Evolutionary conservation across 805 yeast genomes (phyloP).

Genomic region (Hanseniaspora clermontiae): DNA sequence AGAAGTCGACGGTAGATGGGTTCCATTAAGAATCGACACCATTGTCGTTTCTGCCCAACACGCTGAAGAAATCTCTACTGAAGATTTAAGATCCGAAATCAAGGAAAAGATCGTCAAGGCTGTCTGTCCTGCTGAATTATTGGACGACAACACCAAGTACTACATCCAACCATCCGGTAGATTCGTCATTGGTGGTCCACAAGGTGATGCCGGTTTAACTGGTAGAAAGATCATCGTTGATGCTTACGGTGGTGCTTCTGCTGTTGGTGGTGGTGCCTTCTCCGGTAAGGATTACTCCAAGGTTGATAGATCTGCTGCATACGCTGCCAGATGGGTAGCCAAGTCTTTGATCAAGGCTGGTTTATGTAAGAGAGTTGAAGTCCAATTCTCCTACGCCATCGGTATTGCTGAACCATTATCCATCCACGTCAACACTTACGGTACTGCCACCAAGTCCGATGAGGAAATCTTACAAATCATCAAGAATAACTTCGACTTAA

Average conservation of each 20-base stretch:
- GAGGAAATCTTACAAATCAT: slow-evolving; percentile 85
- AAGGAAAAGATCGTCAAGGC: slow-evolving; percentile 71
- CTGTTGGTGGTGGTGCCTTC: slow-evolving; percentile 99
- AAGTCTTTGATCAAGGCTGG: slow-evolving; percentile 92
- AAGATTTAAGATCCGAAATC: slow-evolving; percentile 72
- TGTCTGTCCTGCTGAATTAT: slow-evolving; percentile 79
- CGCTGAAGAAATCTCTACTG: slow-evolving; percentile 90
- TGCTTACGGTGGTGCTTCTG: slow-evolving; percentile 99
- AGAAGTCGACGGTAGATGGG: slow-evolving; percentile 87
- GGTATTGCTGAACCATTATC: slow-evolving; percentile 99
- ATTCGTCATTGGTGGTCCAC: slow-evolving; percentile 99
- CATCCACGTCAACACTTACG: slow-evolving; percentile 94
- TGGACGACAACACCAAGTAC: slow-evolving; percentile 90
- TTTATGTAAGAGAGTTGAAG: slow-evolving; percentile 91
- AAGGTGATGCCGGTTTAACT: slow-evolving; percentile 99
- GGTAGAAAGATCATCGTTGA: slow-evolving; percentile 99
- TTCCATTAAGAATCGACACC: slow-evolving; percentile 94
- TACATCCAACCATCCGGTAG: slow-evolving; percentile 99
- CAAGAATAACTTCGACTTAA: slow-evolving; percentile 88
- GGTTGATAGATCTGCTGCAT: slow-evolving; percentile 99
- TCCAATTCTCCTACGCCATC: slow-evolving; percentile 97
- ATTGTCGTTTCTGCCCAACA: slow-evolving; percentile 96
- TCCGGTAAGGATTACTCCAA: slow-evolving; percentile 99
- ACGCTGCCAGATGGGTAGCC: slow-evolving; percentile 99
- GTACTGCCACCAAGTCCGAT: slow-evolving; percentile 83